Evolutionary conservation across 352 stramenopile species (phyloP).

Genomic region (Phytophthora tubulina): DNA sequence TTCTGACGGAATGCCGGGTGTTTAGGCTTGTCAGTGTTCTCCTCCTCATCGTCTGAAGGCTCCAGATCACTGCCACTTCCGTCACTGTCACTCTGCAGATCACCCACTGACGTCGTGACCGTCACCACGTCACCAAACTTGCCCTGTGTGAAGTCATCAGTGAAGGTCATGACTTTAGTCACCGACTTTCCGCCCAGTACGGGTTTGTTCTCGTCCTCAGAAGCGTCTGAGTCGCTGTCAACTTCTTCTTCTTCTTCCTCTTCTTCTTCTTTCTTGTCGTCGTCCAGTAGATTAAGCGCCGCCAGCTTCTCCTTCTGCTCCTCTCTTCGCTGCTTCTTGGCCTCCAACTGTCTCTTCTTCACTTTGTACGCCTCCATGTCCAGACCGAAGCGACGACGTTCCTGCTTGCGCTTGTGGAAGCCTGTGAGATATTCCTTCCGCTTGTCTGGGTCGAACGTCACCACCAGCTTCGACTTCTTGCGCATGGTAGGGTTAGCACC

Average conservation of each 20-base stretch:
- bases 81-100: slow-evolving; percentile 81
- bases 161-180: slow-evolving; percentile 81
- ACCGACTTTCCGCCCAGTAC: slow-evolving; percentile 45
- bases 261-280: slow-evolving; percentile 51
- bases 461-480: slow-evolving; percentile 90
- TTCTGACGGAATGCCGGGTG: slow-evolving; percentile 41
- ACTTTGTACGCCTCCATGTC: slow-evolving; percentile 93
- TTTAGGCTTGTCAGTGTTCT: slow-evolving; percentile 31
- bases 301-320: slow-evolving; percentile 82
- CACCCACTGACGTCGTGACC: slow-evolving; percentile 84
- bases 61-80: slow-evolving; percentile 77
- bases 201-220: slow-evolving; percentile 42
- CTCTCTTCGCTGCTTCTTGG: slow-evolving; percentile 83
- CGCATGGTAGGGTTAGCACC: slow-evolving; percentile 53
- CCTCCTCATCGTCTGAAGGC: slow-evolving; percentile 60
- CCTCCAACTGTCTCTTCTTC: slow-evolving; percentile 84
- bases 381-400: slow-evolving; percentile 84
- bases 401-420: slow-evolving; percentile 90
- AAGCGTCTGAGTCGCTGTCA: slow-evolving; percentile 44
- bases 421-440: slow-evolving; percentile 89
- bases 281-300: slow-evolving; percentile 63
- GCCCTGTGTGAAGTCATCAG: slow-evolving; percentile 83
- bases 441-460: slow-evolving; percentile 90
- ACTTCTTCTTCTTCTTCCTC: slow-evolving; percentile 43
- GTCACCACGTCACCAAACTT: slow-evolving; percentile 91